A percentile compares a stretch with the other conserved stretches of the same genome.
Conservation (phyloP, 169 alveolate genomes). For the Neospora caninum region DNA sequence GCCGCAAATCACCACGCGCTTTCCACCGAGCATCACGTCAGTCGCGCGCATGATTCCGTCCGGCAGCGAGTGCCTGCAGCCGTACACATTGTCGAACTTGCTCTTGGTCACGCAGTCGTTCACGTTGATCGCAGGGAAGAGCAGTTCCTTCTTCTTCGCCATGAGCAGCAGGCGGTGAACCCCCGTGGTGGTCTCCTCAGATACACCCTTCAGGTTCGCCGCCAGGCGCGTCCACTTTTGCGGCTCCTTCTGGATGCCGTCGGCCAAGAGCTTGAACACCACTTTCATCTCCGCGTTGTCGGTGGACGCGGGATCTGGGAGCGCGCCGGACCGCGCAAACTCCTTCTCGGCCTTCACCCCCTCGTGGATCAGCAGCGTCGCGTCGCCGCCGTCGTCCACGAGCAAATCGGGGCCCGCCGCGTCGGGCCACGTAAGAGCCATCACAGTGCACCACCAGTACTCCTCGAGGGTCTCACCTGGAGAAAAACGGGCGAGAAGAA, state of each 20-base stretch:
- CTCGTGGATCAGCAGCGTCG: slow-evolving; percentile 93
- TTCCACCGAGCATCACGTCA: slow-evolving; percentile 98
- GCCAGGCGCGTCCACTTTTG: slow-evolving; percentile 92
- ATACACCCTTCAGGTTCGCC: slow-evolving; percentile 91
- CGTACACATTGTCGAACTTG: slow-evolving; percentile 97
- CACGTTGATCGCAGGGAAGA: slow-evolving; percentile 96
- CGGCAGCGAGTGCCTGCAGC: slow-evolving; percentile 98
- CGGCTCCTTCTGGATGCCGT: slow-evolving; percentile 85
- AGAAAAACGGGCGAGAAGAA: background rate
- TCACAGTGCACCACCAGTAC: slow-evolving; percentile 97
- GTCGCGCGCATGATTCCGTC: slow-evolving; percentile 98
- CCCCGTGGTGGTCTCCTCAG: slow-evolving; percentile 99
- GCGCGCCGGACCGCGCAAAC: slow-evolving; percentile 60
- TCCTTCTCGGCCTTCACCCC: slow-evolving; percentile 88
- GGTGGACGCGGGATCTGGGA: slow-evolving; percentile 72
- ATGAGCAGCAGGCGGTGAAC: slow-evolving; percentile 92
- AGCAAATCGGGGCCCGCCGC: slow-evolving; percentile 95
- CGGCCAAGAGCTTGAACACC: slow-evolving; percentile 84
- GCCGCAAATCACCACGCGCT: slow-evolving; percentile 96
- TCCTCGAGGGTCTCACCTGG: slow-evolving; percentile 92
- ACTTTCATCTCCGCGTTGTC: slow-evolving; percentile 71
- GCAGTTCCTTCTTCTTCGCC: slow-evolving; percentile 88
- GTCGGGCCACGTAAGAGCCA: slow-evolving; percentile 94
- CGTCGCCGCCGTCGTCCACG: slow-evolving; percentile 99
- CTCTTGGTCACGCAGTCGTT: slow-evolving; percentile 97